Percentiles rank a stretch among this genome's conserved stretches.
These are phyloP conservation scores for Kickxella alabastrina DNA, from an alignment of 192 early-diverging fungal species.

Conservation along the genomic window DNA sequence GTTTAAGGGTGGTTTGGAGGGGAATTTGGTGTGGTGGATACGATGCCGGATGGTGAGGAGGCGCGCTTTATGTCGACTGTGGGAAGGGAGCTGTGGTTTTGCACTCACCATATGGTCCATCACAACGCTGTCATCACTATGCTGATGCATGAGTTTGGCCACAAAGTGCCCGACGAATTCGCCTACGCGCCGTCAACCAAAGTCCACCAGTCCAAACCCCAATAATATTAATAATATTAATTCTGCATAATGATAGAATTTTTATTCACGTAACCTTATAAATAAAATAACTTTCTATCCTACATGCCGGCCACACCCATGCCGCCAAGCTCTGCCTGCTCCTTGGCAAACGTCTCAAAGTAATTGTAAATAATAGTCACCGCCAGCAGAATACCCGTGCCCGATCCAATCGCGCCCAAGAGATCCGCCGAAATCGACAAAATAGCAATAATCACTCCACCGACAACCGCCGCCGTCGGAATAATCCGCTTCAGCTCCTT, in stretches of 20 bases:
- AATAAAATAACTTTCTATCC: too few relatives aligned
- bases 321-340: conserved; percentile 59
- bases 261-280: too few relatives aligned
- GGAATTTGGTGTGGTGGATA: too few relatives aligned
- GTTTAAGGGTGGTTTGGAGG: too few relatives aligned
- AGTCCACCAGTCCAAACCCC: background rate
- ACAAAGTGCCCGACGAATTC: conserved; percentile 23
- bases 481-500: conserved; percentile 99
- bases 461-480: conserved; percentile 95
- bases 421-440: conserved; percentile 96
- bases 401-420: conserved; percentile 96
- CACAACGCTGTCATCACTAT: conserved; percentile 50
- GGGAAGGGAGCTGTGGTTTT: conserved; percentile 53
- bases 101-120: conserved; percentile 52
- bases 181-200: conserved; percentile 51
- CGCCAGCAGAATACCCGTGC: conserved; percentile 97
- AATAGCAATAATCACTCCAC: conserved; percentile 94
- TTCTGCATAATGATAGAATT: background rate
- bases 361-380: conserved; percentile 99
- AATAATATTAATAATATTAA: conserved; percentile 1
- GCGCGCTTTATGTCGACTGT: conserved; percentile 27
- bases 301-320: conserved; percentile 49
- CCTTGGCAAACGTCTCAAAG: conserved; percentile 97
- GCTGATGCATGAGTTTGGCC: conserved; percentile 36
- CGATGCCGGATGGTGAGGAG: conserved; percentile 14